These are phyloP conservation scores for Alternaria gaisen DNA, from an alignment of 2,329 filamentous ascomycete genomes.

Conservation along the genomic window DNA sequence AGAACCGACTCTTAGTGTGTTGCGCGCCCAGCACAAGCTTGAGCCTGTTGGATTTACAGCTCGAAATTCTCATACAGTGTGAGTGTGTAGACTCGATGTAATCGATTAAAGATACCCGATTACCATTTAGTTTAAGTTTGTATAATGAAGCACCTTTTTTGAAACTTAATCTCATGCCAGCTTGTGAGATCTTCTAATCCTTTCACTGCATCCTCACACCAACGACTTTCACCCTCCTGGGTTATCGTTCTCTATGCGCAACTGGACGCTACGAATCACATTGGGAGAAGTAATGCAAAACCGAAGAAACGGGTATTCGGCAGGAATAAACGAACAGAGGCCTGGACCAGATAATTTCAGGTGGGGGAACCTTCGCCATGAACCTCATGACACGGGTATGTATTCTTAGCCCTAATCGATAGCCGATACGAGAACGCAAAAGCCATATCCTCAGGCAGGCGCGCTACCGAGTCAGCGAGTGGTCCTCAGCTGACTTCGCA, in stretches of 20 bases:
- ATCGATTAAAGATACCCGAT: background rate
- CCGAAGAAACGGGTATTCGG: background rate
- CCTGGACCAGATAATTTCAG: background rate
- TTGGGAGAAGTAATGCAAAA: background rate
- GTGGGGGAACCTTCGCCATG: background rate
- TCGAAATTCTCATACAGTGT: background rate
- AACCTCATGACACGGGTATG: background rate
- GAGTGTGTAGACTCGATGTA: background rate
- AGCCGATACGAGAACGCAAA: background rate
- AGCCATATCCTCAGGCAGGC: slow-evolving; percentile 8
- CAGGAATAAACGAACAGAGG: background rate
- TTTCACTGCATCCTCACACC: too few relatives aligned
- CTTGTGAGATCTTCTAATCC: background rate
- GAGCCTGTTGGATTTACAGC: background rate
- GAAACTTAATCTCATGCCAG: background rate
- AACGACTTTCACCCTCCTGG: too few relatives aligned
- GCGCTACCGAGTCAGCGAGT: background rate
- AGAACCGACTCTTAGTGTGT: background rate
- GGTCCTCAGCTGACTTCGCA: slow-evolving; percentile 23
- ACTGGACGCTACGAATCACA: too few relatives aligned
- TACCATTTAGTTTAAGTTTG: background rate
- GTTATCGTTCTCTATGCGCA: too few relatives aligned
- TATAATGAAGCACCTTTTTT: background rate
- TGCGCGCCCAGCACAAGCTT: background rate
- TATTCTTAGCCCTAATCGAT: background rate